Conservation (phyloP, 768 basidiomycete species). For the Hygrocybe punicea region DNA sequence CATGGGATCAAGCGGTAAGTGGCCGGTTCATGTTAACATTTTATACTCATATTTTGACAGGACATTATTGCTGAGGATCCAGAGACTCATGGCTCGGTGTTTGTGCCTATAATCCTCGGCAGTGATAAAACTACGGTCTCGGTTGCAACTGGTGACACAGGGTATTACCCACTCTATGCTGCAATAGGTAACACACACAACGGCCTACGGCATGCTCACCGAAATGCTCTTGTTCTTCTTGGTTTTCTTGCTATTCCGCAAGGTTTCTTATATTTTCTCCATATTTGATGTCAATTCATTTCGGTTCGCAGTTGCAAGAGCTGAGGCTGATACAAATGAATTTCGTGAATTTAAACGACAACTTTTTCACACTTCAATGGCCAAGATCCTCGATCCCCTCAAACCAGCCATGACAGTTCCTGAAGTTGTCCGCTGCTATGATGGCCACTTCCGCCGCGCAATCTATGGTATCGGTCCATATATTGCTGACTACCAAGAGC, state of each 20-base stretch:
- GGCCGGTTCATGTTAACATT: not conserved
- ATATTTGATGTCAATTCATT: too few relatives aligned
- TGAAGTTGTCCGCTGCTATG: constrained; percentile 20
- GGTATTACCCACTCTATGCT: constrained; percentile 36
- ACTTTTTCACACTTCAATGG: constrained; percentile 30
- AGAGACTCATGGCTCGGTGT: constrained; percentile 27
- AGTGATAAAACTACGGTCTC: constrained; percentile 45
- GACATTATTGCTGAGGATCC: constrained; percentile 25
- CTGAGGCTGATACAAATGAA: constrained; percentile 10
- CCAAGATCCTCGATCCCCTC: constrained; percentile 20
- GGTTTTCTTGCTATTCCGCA: constrained; percentile 38
- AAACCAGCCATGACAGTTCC: constrained; percentile 25
- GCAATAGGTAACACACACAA: constrained; percentile 30
- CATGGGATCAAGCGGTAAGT: constrained; percentile 34
- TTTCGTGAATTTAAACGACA: constrained; percentile 29
- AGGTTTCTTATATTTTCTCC: too few relatives aligned
- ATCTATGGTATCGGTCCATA: constrained; percentile 35
- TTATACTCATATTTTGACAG: constrained; percentile 16
- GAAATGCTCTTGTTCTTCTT: constrained; percentile 26
- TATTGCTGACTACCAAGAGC: constrained; percentile 42
- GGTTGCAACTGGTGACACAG: constrained; percentile 37
- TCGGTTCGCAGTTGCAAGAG: not conserved
- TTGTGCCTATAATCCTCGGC: constrained; percentile 32
- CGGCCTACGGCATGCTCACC: constrained; percentile 27
- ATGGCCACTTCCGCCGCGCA: constrained; percentile 27